Evolutionary conservation across 768 basidiomycete genomes (phyloP).

Genomic region (Pilatotrama ljubarskyi): DNA sequence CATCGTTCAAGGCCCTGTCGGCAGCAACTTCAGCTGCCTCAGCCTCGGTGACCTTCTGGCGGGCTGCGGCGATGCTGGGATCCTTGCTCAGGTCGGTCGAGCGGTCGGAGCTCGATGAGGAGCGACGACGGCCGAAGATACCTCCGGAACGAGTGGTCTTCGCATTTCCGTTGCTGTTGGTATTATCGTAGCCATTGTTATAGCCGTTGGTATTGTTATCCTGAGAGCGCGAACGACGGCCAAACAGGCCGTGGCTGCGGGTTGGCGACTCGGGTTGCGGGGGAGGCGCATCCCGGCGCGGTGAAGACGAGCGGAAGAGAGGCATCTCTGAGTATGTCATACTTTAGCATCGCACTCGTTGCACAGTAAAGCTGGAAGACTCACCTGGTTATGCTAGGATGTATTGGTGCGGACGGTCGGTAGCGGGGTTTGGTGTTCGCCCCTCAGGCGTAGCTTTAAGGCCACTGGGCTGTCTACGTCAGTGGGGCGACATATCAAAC

Average conservation of each 20-base stretch:
- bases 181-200: conserved; percentile 8
- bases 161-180: neutral
- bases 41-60: conserved; percentile 51
- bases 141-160: conserved; percentile 16
- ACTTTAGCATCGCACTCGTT: neutral
- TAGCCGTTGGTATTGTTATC: conserved; percentile 4
- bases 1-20: conserved; percentile 49
- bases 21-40: conserved; percentile 53
- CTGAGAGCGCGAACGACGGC: conserved; percentile 22
- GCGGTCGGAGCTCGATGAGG: conserved; percentile 19
- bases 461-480: neutral
- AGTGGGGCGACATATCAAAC: conserved; percentile 1
- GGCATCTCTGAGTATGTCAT: conserved; percentile 28
- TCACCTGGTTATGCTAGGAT: neutral
- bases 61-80: conserved; percentile 48
- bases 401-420: neutral
- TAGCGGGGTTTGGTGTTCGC: neutral
- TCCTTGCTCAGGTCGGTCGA: conserved; percentile 35
- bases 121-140: conserved; percentile 30
- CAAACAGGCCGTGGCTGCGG: conserved; percentile 27
- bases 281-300: conserved; percentile 13
- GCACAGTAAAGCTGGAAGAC: neutral
- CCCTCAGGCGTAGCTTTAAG: neutral
- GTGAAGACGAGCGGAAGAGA: conserved; percentile 27
- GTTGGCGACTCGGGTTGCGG: conserved; percentile 22